A percentile compares a stretch with the other conserved stretches of the same genome.
phyloP scores from a whole-genome alignment of 202 grass and related monocot species.

The Brachypodium distachyon region DNA sequence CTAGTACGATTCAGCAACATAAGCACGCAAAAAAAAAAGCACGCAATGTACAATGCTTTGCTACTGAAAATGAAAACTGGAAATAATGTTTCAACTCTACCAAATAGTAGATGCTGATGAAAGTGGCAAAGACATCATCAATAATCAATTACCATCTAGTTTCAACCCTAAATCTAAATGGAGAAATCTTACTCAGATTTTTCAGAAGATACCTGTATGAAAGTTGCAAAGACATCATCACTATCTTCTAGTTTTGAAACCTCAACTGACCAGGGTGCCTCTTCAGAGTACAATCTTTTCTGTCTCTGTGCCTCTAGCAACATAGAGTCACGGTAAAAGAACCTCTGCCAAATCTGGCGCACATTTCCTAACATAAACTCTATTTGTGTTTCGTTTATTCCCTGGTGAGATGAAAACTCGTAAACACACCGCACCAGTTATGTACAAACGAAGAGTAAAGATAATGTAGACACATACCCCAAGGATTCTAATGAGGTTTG shows the following conservation, averaged over 20 bases:
- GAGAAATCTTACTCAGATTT: neutral
- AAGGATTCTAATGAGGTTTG: constrained; percentile 65
- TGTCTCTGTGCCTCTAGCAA: constrained; percentile 79
- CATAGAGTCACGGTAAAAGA: constrained; percentile 81
- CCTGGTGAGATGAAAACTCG: constrained; percentile 26
- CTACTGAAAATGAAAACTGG: neutral
- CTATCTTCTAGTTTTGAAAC: constrained; percentile 62
- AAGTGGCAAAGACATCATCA: neutral
- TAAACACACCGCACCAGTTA: neutral
- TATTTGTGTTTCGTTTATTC: constrained; percentile 66
- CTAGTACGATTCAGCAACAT: neutral
- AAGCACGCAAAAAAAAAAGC: neutral
- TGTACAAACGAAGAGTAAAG: constrained; percentile 4
- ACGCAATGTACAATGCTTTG: neutral
- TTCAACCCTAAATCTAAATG: neutral
- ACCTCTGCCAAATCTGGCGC: constrained; percentile 74
- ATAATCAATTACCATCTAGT: neutral
- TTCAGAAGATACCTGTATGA: constrained; percentile 63
- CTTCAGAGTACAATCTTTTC: constrained; percentile 51
- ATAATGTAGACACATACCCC: constrained; percentile 29
- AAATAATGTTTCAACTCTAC: neutral
- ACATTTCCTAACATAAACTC: constrained; percentile 92
- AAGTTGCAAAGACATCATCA: constrained; percentile 87
- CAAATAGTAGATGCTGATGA: neutral
- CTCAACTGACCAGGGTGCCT: constrained; percentile 78